Conservation (phyloP, 805 yeast genomes). For the Priceomyces castillae region DNA sequence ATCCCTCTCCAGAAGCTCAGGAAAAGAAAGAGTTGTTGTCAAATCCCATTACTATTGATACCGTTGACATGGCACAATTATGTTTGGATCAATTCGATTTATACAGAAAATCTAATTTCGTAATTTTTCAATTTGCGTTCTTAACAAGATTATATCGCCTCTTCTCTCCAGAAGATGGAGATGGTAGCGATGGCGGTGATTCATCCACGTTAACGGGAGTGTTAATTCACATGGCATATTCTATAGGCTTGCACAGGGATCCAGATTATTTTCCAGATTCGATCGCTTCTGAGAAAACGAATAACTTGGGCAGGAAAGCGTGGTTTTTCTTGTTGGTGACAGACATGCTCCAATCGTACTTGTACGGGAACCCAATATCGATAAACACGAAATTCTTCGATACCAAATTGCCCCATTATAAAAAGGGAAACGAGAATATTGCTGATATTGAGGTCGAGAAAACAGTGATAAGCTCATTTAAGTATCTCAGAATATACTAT, state of each 20-base stretch:
- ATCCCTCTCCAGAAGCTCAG: conserved; percentile 18
- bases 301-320: conserved; percentile 33
- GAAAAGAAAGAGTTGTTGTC: conserved; percentile 26
- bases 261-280: conserved; percentile 47
- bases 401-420: conserved; percentile 26
- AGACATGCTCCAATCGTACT: conserved; percentile 30
- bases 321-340: conserved; percentile 32
- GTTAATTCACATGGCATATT: conserved; percentile 62
- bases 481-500: conserved; percentile 28
- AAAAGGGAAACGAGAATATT: conserved; percentile 36
- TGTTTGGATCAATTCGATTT: conserved; percentile 37
- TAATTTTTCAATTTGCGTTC: conserved; percentile 52
- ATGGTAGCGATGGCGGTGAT: conserved; percentile 58
- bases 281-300: conserved; percentile 17
- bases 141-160: conserved; percentile 52
- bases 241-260: conserved; percentile 67
- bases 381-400: conserved; percentile 29
- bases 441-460: conserved; percentile 36
- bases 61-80: conserved; percentile 30
- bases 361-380: conserved; percentile 33
- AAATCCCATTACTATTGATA: conserved; percentile 31
- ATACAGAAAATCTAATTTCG: conserved; percentile 40
- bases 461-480: conserved; percentile 29
- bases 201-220: conserved; percentile 54
- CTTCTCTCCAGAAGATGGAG: conserved; percentile 56